Evolutionary conservation across 2,329 filamentous ascomycete species (phyloP), one percentile per base, ranked within the genome.

Genomic region (Sporothrix brunneoviolacea): DNA sequence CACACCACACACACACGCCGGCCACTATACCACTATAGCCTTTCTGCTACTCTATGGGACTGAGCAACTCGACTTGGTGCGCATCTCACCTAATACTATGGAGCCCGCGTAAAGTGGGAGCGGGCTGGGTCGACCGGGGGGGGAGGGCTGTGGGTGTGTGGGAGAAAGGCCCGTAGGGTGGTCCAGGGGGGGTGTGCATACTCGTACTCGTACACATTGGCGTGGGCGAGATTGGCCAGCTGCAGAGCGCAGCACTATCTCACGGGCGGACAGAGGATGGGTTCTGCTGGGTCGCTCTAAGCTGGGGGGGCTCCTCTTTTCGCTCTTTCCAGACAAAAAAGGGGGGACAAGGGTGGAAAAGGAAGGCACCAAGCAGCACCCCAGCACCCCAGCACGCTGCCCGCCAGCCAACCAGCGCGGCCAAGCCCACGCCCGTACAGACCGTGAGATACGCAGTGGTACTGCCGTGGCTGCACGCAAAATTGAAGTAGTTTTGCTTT

Each of bases 261-360:
- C 28, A 45, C 6, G 15, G 12, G 30, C 15, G 19, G 39, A 24
- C 8, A 30, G 39, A 75, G 70, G 70, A 74, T 69, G 67, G 64
- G 65, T 30, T 61, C 60, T 60, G 58, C 60, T 18, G 21, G n/a
- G 21, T 28, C 9, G 10, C 16, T 28, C 22, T 41, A 19, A n/a
- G 24, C 24, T 41, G 39, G 39, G 22, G 30, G 30, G 65, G 67
- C n/a, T 35, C 66, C 65, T 60, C 65, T n/a, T n/a, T n/a, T n/a
- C n/a, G n/a, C n/a, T n/a, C n/a, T 69, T 7, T 71, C 70, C 70
- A 72, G 68, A 70, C 68, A 68, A 60, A 46, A 46, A 46, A 24
- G 51, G 50, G 45, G 50, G 18, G 15, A 19, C 35, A 39, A 15
- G 37, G 42, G 36, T 28, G 35, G 35, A 21, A n/a, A 51, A 18